Base-by-base conservation (phyloP, 2,329 filamentous ascomycete genomes). In the Coleophoma cylindrospora region DNA sequence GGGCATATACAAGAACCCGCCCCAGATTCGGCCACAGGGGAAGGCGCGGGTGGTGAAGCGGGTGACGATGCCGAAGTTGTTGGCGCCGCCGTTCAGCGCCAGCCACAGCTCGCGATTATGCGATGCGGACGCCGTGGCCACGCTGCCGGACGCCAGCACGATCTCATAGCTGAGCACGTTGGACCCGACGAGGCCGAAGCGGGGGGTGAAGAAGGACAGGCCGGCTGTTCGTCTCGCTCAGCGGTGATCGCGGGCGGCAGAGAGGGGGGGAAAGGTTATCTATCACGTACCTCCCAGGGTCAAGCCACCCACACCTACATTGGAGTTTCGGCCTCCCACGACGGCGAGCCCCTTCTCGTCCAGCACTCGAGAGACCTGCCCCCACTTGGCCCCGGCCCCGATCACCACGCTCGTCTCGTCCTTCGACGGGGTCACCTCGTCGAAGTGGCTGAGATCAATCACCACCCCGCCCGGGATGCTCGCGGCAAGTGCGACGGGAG, bases 1-100 rank as follows among this genome's bases (percentile, higher is more conserved):
- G n/a, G 58, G 51, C 49, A 62, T 59, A n/a, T 61, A 61, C 17
- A 68, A 59, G 2, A 69, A 62, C 2, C 69, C 68, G 47, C 66
- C 66, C 69, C 69, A 71, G 5, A 38, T 38, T 17, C 12, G 5
- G 13, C 2, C 11, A 13, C 6, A 38, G 36, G 13, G 21, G 17
- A 49, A 52, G 14, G 44, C 32, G 48, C 47, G 34, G 40, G 50
- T 46, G 48, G 58, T 51, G 40, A 52, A 51, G 34, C 50, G 65
- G 13, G 74, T 74, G n/a, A 77, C 70, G 52, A 78, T 69, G 43
- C 77, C 79, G 53, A 75, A 80, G 59, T 79, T 81, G 61, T 73
- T 77, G 17, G 75, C 73, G 21, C 79, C 80, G 10, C 79, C 80
- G 49, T 75, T 74, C 6, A 82, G 69, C 0, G 74, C 77, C 55